phyloP scores from a whole-genome alignment of 345 rosid species.

The Microcos paniculata region DNA sequence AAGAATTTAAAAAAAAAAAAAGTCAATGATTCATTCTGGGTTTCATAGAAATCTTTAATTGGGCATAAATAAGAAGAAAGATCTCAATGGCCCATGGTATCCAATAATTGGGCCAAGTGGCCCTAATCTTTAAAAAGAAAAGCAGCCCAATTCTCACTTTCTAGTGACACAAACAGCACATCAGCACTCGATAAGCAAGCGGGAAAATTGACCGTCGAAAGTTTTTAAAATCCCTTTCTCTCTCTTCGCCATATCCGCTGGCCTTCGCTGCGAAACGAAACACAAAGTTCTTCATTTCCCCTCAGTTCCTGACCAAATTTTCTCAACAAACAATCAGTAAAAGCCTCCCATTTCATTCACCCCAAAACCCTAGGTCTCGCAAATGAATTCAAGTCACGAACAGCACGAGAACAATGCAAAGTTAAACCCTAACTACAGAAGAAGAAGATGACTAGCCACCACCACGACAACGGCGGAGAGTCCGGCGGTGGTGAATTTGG shows the following conservation, averaged over 20 bases:
- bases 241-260: not conserved
- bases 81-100: not conserved
- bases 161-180: not conserved
- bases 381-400: constrained; percentile 15
- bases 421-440: constrained; percentile 1
- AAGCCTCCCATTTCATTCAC: not conserved
- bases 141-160: not conserved
- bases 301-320: constrained; percentile 11
- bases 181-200: not conserved
- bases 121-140: not conserved
- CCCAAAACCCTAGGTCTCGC: constrained; percentile 18
- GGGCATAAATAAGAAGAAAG: not conserved
- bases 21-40: not conserved
- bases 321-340: constrained; percentile 10
- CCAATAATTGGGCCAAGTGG: not conserved
- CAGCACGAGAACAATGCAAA: not conserved
- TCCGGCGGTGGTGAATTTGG: constrained; percentile 26
- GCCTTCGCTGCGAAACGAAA: not conserved
- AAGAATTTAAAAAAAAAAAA: not conserved
- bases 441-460: constrained; percentile 30
- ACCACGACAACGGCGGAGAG: constrained; percentile 21
- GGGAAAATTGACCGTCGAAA: constrained; percentile 19
- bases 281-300: not conserved
- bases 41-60: not conserved
- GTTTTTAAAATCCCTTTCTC: constrained; percentile 14